Percentiles rank a stretch among this genome's conserved stretches.
Conservation (phyloP, 768 basidiomycete genomes). For the Paxillus involutus region DNA sequence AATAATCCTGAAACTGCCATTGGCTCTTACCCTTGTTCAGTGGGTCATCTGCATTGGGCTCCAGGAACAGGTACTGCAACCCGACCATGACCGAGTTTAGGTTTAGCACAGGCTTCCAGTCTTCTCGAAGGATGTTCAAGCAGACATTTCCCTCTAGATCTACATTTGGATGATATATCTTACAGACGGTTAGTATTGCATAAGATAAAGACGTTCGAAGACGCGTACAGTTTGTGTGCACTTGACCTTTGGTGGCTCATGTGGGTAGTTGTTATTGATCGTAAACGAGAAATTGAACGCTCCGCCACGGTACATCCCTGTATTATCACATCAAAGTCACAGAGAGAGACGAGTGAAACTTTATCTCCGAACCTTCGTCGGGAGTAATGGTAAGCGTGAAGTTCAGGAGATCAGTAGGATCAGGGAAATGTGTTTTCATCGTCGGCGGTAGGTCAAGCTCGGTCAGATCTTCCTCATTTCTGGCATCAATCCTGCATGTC, state of each 20-base stretch:
- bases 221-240: conserved; percentile 84
- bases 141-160: conserved; percentile 99
- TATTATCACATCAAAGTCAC: background rate
- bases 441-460: conserved; percentile 95
- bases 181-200: conserved; percentile 6
- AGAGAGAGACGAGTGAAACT: background rate
- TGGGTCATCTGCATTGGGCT: conserved; percentile 98
- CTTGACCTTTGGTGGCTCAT: conserved; percentile 99
- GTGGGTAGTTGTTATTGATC: conserved; percentile 98
- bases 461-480: conserved; percentile 69
- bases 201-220: background rate
- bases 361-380: conserved; percentile 75
- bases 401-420: conserved; percentile 93
- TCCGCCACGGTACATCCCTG: conserved; percentile 99
- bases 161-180: conserved; percentile 99
- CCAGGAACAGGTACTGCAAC: conserved; percentile 95
- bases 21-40: conserved; percentile 89
- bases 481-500: conserved; percentile 2
- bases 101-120: conserved; percentile 99
- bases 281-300: conserved; percentile 90
- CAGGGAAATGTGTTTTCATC: conserved; percentile 93
- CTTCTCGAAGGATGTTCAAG: conserved; percentile 96
- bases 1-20: background rate
- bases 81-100: conserved; percentile 98
- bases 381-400: conserved; percentile 94